Evolutionary conservation across 352 stramenopile species (phyloP).

Genomic region (Pseudoperonospora humuli): DNA sequence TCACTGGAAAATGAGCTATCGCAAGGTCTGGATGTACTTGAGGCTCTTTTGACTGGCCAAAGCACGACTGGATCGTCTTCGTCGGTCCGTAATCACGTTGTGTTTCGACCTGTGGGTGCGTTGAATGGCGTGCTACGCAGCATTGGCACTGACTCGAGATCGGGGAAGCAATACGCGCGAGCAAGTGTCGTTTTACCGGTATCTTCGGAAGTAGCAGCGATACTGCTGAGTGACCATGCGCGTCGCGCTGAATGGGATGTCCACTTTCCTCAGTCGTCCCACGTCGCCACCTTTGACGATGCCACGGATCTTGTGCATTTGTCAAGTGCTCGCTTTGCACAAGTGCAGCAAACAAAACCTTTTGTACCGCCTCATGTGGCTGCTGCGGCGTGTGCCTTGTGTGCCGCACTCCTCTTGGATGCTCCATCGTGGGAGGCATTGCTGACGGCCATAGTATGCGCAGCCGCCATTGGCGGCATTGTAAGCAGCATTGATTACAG

Average conservation of each 20-base stretch:
- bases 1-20: constrained; percentile 71
- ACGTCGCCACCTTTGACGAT: constrained; percentile 69
- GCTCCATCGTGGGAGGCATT: constrained; percentile 37
- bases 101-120: constrained; percentile 51
- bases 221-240: constrained; percentile 53
- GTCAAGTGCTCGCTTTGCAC: constrained; percentile 35
- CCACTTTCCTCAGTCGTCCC: constrained; percentile 52
- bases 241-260: constrained; percentile 74
- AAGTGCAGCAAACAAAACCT: constrained; percentile 33
- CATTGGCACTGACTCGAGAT: constrained; percentile 31
- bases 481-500: constrained; percentile 51
- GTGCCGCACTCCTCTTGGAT: constrained; percentile 32
- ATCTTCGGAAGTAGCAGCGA: constrained; percentile 52
- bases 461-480: constrained; percentile 38
- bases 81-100: constrained; percentile 25
- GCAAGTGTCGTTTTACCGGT: constrained; percentile 61
- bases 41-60: constrained; percentile 41
- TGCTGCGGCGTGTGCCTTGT: constrained; percentile 31
- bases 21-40: constrained; percentile 53
- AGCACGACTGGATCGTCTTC: constrained; percentile 8
- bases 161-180: constrained; percentile 42
- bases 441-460: constrained; percentile 39
- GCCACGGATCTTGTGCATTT: constrained; percentile 69
- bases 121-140: constrained; percentile 54
- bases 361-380: constrained; percentile 49